These are phyloP conservation scores for Eimeria zaria DNA, from an alignment of 169 alveolate species.

Conservation along the genomic window DNA sequence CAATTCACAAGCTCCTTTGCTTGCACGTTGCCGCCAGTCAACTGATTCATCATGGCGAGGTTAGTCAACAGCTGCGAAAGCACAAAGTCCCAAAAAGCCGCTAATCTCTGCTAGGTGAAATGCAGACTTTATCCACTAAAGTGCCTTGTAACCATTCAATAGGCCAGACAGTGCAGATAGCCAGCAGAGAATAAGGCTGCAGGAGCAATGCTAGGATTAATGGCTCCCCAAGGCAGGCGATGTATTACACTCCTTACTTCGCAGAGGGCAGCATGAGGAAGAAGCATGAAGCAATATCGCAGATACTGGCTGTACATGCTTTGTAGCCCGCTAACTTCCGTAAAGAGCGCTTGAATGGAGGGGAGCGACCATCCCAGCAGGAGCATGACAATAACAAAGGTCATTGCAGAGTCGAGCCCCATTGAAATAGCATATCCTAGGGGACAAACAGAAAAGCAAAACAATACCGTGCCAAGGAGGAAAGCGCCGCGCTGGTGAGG, in stretches of 20 bases:
- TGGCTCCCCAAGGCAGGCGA: neutral
- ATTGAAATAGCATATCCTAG: constrained; percentile 61
- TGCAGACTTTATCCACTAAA: neutral
- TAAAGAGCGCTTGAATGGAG: constrained; percentile 65
- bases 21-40: constrained; percentile 8
- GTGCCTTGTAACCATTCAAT: neutral
- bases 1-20: constrained; percentile 67
- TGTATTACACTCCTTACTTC: constrained; percentile 1
- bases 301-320: constrained; percentile 58
- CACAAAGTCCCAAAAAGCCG: neutral
- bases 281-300: constrained; percentile 28
- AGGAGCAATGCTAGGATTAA: neutral
- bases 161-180: neutral
- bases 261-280: constrained; percentile 68
- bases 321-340: constrained; percentile 66
- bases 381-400: constrained; percentile 66
- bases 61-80: constrained; percentile 27
- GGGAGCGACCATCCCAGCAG: constrained; percentile 73
- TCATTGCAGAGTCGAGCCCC: constrained; percentile 70
- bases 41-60: constrained; percentile 55
- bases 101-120: neutral
- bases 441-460: constrained; percentile 65
- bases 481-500: constrained; percentile 56
- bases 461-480: constrained; percentile 57
- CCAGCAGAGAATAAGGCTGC: neutral